Base-by-base conservation (phyloP, 164 flowering plant species). In the Liriodendron chinense region DNA sequence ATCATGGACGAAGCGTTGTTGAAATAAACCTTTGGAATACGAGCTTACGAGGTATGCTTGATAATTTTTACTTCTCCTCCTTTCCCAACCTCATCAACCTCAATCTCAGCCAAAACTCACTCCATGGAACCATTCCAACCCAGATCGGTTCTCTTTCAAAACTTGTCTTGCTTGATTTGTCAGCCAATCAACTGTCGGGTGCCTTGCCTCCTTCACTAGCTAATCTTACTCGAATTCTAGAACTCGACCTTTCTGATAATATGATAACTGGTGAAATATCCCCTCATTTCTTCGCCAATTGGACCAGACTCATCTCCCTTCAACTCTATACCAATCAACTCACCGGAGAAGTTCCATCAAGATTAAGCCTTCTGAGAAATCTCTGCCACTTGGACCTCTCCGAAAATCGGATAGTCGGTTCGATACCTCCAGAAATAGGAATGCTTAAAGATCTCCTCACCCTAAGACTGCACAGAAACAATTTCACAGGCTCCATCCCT, bases 391-490 rank as follows among this genome's bases (percentile, higher is more conserved):
- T 66, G 62, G 2, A 25, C 63, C 6, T 74, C 5, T 13, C 9
- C 4, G 0, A 10, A 5, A 81, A 75, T 50, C 23, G 7, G 1
- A 75, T 81, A 22, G 4, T 1, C 9, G 82, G 86, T 0, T 2
- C 18, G 9, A 69, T 82, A 20, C 86, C 86, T 13, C 9, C 63
- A 8, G 77, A 84, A 67, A 79, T 84, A 24, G 84, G 86, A 16
- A 72, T 74, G 14, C 50, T 75, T 9, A 74, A 63, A 47, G 12
- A 43, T 43, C 48, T 79, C 25, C 7, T 43, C n/a, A 9, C n/a
- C 18, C 22, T 72, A 13, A 1, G 6, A n/a, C 16, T 72, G 47
- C 34, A 28, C 20, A 16, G 8, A 66, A 66, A 66, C 69, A 26
- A 66, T 26, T 5, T 66, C 20, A 25, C 47, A 12, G 43, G 69